Evolutionary conservation across 2,329 filamentous ascomycete genomes (phyloP).

Genomic region (Byssoonygena ceratinophila): DNA sequence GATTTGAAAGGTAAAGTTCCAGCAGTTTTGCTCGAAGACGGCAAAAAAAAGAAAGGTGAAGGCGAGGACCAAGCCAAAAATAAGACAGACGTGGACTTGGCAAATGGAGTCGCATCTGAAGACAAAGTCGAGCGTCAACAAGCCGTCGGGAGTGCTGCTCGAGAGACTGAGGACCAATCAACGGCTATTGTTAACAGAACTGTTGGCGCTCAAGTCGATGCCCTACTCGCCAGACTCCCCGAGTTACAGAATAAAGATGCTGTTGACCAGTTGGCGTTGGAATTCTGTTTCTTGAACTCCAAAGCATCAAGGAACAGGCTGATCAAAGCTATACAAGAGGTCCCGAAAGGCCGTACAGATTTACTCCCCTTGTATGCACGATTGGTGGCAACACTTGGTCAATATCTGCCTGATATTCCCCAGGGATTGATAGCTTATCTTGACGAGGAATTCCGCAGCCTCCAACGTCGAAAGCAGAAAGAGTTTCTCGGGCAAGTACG

Average conservation of each 20-base stretch:
- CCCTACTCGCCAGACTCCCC: slow-evolving; percentile 73
- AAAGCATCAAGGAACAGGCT: slow-evolving; percentile 93
- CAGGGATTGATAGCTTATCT: slow-evolving; percentile 85
- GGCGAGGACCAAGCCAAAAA: slow-evolving; percentile 71
- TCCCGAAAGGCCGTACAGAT: slow-evolving; percentile 87
- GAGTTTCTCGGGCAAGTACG: slow-evolving; percentile 93
- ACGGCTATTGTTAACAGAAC: slow-evolving; percentile 96
- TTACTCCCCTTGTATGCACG: slow-evolving; percentile 85
- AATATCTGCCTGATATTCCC: slow-evolving; percentile 88
- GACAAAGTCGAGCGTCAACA: slow-evolving; percentile 33
- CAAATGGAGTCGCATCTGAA: slow-evolving; percentile 36
- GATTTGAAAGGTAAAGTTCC: slow-evolving; percentile 95
- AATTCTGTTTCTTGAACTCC: slow-evolving; percentile 97
- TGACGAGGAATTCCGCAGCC: slow-evolving; percentile 90
- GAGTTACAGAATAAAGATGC: slow-evolving; percentile 84
- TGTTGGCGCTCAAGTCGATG: slow-evolving; percentile 92
- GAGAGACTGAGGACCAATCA: slow-evolving; percentile 66
- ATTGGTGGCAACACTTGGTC: slow-evolving; percentile 81
- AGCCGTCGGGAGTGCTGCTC: slow-evolving; percentile 36
- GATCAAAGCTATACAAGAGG: slow-evolving; percentile 83
- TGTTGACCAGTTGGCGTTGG: slow-evolving; percentile 84
- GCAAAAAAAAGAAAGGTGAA: slow-evolving; percentile 85
- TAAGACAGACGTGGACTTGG: slow-evolving; percentile 48
- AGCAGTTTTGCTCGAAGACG: slow-evolving; percentile 81
- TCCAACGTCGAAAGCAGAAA: slow-evolving; percentile 94